phyloP scores from a whole-genome alignment of 768 basidiomycete species.

The Lentinula sp. region DNA sequence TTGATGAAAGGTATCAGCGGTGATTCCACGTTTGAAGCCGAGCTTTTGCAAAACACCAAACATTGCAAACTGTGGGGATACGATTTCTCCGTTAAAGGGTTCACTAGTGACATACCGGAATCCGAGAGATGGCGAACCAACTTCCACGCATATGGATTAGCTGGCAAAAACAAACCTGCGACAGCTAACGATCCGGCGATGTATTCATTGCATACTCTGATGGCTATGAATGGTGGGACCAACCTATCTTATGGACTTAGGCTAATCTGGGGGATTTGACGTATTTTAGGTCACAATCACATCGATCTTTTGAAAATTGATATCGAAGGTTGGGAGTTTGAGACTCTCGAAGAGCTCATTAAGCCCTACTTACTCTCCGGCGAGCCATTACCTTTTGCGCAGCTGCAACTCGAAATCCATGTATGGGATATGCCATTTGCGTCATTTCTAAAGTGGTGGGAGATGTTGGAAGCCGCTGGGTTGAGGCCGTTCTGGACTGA shows the following conservation, averaged over 20 bases:
- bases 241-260: not conserved
- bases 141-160: conserved; percentile 35
- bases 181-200: conserved; percentile 25
- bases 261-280: not conserved
- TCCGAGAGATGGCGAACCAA: conserved; percentile 27
- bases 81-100: conserved; percentile 41
- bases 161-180: conserved; percentile 39
- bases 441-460: conserved; percentile 65
- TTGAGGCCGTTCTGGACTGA: conserved; percentile 72
- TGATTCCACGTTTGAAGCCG: conserved; percentile 62
- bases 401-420: conserved; percentile 68
- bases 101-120: conserved; percentile 35
- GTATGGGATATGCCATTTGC: conserved; percentile 40
- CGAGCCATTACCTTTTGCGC: conserved; percentile 59
- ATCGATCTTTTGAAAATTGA: conserved; percentile 74
- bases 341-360: conserved; percentile 44
- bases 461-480: conserved; percentile 59
- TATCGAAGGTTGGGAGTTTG: conserved; percentile 65
- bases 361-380: conserved; percentile 42
- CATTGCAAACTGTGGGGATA: conserved; percentile 59
- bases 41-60: conserved; percentile 40
- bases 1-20: conserved; percentile 37
- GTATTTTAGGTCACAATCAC: conserved; percentile 45
- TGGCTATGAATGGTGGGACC: conserved; percentile 53
- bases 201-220: conserved; percentile 60